phyloP scores from a whole-genome alignment of 2,329 filamentous ascomycete species.

The Microdochium paspali region DNA sequence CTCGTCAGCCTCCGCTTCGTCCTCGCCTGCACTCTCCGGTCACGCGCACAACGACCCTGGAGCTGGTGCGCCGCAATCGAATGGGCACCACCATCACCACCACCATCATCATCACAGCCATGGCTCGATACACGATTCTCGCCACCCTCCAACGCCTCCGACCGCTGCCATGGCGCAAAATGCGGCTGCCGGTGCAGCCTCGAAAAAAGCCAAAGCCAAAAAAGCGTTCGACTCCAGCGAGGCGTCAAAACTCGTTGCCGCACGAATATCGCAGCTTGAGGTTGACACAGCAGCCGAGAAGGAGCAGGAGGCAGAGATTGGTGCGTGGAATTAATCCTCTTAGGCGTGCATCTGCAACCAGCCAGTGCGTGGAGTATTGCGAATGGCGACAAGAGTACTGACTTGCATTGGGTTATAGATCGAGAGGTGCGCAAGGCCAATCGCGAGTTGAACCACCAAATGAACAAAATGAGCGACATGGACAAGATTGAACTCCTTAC shows the following conservation, averaged over 20 bases:
- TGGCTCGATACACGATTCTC: constrained; percentile 27
- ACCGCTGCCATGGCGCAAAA: constrained; percentile 15
- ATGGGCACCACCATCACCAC: constrained; percentile 19
- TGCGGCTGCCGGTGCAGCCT: constrained; percentile 35
- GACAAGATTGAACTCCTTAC: constrained; percentile 86
- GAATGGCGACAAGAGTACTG: constrained; percentile 9
- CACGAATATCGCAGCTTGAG: constrained; percentile 91
- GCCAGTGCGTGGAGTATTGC: background rate
- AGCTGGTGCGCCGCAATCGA: constrained; percentile 19
- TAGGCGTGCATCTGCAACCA: background rate
- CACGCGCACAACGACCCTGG: constrained; percentile 17
- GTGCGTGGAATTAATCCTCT: constrained; percentile 39
- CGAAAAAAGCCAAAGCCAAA: constrained; percentile 77
- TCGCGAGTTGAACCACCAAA: constrained; percentile 77
- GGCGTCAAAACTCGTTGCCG: constrained; percentile 82
- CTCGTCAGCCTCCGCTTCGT: background rate
- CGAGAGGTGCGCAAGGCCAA: constrained; percentile 58
- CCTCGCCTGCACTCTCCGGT: constrained; percentile 12
- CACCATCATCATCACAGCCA: constrained; percentile 27
- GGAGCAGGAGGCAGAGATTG: constrained; percentile 92
- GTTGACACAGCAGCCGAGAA: constrained; percentile 89
- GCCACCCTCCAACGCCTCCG: constrained; percentile 31
- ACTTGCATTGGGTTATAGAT: constrained; percentile 13
- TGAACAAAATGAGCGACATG: constrained; percentile 86
- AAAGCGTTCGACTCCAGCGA: constrained; percentile 79